Base-by-base conservation (phyloP, 306 rosid genomes). In the Glycine soja region DNA sequence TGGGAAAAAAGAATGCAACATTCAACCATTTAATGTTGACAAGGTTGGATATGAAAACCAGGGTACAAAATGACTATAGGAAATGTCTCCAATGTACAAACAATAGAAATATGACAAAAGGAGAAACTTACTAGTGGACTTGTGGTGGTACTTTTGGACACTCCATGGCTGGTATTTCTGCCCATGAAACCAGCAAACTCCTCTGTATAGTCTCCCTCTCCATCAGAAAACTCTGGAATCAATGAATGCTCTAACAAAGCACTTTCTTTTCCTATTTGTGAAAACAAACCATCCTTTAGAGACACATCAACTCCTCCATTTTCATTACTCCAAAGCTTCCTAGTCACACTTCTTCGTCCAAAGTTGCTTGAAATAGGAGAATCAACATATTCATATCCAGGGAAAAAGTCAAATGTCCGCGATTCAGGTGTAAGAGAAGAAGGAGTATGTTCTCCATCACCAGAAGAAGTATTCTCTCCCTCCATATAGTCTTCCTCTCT, bases 241-340 rank as follows among this genome's bases (percentile, higher is more conserved):
- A 14, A 43, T n/a, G 86, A 86, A 72, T 80, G 75, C 66, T 82
- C 79, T 6, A 86, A 80, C 78, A 80, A 77, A 13, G 79, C 76
- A 76, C 54, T 80, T 80, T 75, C 88, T 50, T 18, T 63, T 81
- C 79, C 81, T 63, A 69, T 71, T 64, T 70, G 88, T 9, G 97
- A 84, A 75, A 89, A 86, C 56, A 94, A 76, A 50, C 98, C 97
- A 83, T 94, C 98, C 84, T 90, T 90, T 32, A 94, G 97, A 76
- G 95, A 92, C 80, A 92, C 91, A 74, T 94, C 92, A 69, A 90
- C 91, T 42, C 91, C 95, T 67, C 95, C 97, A 81, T 87, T 82
- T 79, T 88, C 89, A 30, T 75, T 58, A 45, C 90, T 88, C 97
- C 98, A 94, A 11, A 89, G 93, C 77, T 92, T 93, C 77, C 98